Evolutionary conservation across 2,329 filamentous ascomycete genomes (phyloP).

Genomic region (Cadophora gregata): DNA sequence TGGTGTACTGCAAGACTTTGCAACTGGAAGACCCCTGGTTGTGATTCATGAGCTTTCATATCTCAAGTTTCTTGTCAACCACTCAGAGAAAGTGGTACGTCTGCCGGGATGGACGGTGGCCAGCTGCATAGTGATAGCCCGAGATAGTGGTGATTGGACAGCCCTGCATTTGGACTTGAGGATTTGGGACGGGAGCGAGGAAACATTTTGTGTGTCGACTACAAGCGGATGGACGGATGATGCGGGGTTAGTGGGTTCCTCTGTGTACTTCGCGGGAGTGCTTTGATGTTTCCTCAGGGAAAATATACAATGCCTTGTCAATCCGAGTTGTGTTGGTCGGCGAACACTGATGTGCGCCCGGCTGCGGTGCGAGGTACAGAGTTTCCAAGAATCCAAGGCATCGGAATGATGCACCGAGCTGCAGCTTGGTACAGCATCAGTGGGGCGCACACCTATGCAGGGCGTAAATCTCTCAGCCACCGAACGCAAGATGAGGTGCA

Average conservation of each 20-base stretch:
- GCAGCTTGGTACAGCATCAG: not conserved
- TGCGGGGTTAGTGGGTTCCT: slow-evolving; percentile 14
- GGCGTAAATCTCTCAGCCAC: slow-evolving; percentile 2
- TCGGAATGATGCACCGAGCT: slow-evolving; percentile 1
- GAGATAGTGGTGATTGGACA: slow-evolving; percentile 22
- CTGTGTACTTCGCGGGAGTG: not conserved
- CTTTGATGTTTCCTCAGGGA: slow-evolving; percentile 11
- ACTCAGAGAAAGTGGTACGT: slow-evolving; percentile 5
- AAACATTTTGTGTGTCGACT: not conserved
- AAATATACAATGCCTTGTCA: not conserved
- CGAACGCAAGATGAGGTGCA: not conserved
- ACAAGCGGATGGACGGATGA: slow-evolving; percentile 5
- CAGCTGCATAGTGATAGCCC: slow-evolving; percentile 22
- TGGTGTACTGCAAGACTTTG: not conserved
- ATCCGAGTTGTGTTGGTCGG: not conserved
- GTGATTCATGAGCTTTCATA: slow-evolving; percentile 15
- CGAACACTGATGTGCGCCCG: not conserved
- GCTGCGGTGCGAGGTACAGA: not conserved
- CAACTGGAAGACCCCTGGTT: slow-evolving; percentile 16
- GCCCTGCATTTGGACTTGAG: not conserved
- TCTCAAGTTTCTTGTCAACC: slow-evolving; percentile 11
- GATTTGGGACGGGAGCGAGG: slow-evolving; percentile 6
- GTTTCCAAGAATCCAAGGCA: not conserved
- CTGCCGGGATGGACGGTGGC: not conserved
- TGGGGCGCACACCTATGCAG: not conserved